Evolutionary conservation across 1,284 basidiomycete genomes (phyloP).

Genomic region (Ganoderma multipileum): DNA sequence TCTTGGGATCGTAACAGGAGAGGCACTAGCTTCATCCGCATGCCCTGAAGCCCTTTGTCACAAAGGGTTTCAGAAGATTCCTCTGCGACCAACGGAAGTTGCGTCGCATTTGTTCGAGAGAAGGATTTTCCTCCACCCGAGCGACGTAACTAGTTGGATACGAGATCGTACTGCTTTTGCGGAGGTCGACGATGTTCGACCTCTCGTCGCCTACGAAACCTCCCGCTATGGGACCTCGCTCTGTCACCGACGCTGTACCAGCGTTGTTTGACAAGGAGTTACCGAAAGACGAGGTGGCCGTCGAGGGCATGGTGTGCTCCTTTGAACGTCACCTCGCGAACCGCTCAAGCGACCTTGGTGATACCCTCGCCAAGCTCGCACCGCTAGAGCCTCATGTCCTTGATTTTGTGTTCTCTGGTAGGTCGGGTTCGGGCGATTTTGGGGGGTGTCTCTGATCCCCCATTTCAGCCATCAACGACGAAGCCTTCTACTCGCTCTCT

Average conservation of each 20-base stretch:
- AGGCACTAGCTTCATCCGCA: neutral
- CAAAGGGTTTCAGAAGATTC: neutral
- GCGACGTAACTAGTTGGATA: neutral
- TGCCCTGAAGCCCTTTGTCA: neutral
- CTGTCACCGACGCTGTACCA: conserved; percentile 1
- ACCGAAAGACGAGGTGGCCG: neutral
- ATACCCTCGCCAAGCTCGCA: neutral
- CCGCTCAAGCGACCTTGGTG: neutral
- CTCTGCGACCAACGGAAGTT: neutral
- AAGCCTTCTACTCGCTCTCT: neutral
- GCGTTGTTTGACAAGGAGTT: conserved; percentile 2
- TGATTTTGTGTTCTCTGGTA: conserved; percentile 3
- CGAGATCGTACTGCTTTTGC: neutral
- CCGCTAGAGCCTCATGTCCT: neutral
- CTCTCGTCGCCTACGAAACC: neutral
- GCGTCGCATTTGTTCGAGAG: neutral
- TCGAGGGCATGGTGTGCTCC: neutral
- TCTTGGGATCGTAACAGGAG: neutral
- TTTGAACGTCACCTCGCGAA: neutral
- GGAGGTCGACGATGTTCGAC: neutral
- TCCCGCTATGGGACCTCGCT: neutral
- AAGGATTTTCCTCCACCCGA: neutral
- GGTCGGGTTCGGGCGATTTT: neutral
- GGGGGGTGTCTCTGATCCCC: neutral
- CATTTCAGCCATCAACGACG: neutral